Base-by-base conservation (phyloP, 306 rosid genomes). In the Gastrolobium bilobum region DNA sequence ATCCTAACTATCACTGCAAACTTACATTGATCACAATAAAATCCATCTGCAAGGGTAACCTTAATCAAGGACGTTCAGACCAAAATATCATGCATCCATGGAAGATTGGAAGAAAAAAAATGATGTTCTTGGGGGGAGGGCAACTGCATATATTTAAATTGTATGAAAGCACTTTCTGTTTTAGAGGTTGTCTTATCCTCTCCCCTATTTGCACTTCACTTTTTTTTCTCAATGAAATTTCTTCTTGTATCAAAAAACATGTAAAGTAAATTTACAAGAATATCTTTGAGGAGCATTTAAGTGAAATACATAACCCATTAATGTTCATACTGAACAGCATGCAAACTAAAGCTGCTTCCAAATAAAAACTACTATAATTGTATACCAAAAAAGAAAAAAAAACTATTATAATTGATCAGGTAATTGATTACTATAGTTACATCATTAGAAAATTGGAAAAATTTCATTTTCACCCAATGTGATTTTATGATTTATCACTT, bases 261-360 rank as follows among this genome's bases (percentile, higher is more conserved):
- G 34, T 46, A n/a, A 57, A 7, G 58, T 44, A 59, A 74, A 44
- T 58, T 43, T 44, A 4, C 15, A 33, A 29, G 2, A 26, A 33
- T 60, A 59, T 62, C 59, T 4, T 59, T 33, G 11, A 46, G 46
- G 43, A 59, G 58, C 68, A 15, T 59, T 9, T 33, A 61, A 33
- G 34, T 34, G 71, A 61, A 60, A 4, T 14, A 7, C 35, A 7
- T 40, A 51, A 43, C 30, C 50, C n/a, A n/a, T n/a, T n/a, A n/a
- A n/a, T n/a, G n/a, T n/a, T n/a, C n/a, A n/a, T n/a, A n/a, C n/a
- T n/a, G n/a, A n/a, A n/a, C n/a, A n/a, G 37, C 42, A 62, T 52
- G 39, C 54, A 50, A 37, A 31, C 4, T 51, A 20, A 31, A 46
- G 50, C 50, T 6, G 14, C 38, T 46, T 47, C 39, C 71, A 60